These are phyloP conservation scores for Cytospora piceicola DNA, from an alignment of 2,329 filamentous ascomycete genomes.

Conservation along the genomic window DNA sequence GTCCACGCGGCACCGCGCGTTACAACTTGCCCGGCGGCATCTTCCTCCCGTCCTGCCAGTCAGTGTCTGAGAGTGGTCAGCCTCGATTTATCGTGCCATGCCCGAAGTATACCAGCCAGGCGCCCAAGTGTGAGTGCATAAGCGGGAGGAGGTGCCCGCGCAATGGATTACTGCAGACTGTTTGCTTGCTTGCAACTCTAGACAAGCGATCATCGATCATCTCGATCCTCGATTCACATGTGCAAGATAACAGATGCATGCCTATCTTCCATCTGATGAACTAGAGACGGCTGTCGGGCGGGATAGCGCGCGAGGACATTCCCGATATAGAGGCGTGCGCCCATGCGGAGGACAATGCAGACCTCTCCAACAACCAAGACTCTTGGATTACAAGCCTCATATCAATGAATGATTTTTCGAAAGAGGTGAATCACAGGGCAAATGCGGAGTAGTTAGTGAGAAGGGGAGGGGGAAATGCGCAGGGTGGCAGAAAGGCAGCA, in stretches of 20 bases:
- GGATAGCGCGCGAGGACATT: conserved; percentile 28
- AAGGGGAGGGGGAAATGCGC: background rate
- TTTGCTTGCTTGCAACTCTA: conserved; percentile 11
- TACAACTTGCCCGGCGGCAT: background rate
- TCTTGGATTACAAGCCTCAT: background rate
- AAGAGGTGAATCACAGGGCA: background rate
- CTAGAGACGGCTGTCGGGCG: conserved; percentile 28
- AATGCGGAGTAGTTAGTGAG: background rate
- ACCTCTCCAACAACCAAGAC: background rate
- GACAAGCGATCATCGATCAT: background rate
- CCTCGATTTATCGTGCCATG: conserved; percentile 16
- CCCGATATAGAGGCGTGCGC: conserved; percentile 29
- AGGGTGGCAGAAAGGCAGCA: background rate
- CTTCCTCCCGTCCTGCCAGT: background rate
- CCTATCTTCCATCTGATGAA: conserved; percentile 15
- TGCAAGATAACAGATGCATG: conserved; percentile 19
- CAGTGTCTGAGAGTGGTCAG: conserved; percentile 5
- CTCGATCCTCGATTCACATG: conserved; percentile 19
- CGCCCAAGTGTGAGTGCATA: background rate
- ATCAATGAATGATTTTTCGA: background rate
- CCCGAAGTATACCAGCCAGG: conserved; percentile 15
- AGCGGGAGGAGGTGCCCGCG: background rate
- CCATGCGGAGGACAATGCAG: conserved; percentile 19
- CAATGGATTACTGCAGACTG: conserved; percentile 29
- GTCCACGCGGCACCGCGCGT: background rate